Conservation (phyloP, 2,329 filamentous ascomycete genomes). For the Epichloe coenophiala region DNA sequence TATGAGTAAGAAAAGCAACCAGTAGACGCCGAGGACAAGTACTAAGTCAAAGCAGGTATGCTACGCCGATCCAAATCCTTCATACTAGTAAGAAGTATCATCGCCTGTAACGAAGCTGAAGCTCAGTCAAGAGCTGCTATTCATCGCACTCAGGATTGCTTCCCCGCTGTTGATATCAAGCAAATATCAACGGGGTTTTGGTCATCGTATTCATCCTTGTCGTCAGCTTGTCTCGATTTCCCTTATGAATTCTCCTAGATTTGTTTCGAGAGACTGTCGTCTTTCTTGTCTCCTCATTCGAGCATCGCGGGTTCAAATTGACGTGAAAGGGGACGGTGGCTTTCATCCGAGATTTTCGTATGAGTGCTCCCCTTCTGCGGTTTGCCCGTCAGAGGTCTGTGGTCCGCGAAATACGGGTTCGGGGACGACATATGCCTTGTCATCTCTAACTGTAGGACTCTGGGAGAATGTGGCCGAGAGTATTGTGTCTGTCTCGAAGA, state of each 20-base stretch:
- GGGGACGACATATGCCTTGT: background rate
- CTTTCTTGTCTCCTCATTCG: background rate
- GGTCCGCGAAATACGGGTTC: background rate
- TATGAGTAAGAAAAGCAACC: background rate
- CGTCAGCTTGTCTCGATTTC: background rate
- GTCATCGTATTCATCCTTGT: too few species aligned
- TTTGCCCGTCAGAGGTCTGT: background rate
- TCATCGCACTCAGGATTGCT: too few species aligned
- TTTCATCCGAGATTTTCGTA: background rate
- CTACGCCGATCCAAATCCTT: too few species aligned
- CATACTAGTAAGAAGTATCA: too few species aligned
- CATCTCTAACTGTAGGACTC: background rate
- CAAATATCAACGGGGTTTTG: background rate
- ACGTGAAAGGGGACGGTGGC: background rate
- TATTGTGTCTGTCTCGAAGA: background rate
- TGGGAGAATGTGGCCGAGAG: background rate
- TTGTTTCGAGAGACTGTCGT: background rate
- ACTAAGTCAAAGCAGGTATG: background rate
- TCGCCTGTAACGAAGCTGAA: too few species aligned
- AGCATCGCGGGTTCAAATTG: background rate
- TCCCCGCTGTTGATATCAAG: too few species aligned
- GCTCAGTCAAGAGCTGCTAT: too few species aligned
- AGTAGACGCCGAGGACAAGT: background rate
- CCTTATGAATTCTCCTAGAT: background rate
- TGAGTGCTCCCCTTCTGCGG: background rate